A percentile compares a stretch with the other conserved stretches of the same genome.
Conservation (phyloP, 2,329 filamentous ascomycete species). For the Polytolypa hystricis region DNA sequence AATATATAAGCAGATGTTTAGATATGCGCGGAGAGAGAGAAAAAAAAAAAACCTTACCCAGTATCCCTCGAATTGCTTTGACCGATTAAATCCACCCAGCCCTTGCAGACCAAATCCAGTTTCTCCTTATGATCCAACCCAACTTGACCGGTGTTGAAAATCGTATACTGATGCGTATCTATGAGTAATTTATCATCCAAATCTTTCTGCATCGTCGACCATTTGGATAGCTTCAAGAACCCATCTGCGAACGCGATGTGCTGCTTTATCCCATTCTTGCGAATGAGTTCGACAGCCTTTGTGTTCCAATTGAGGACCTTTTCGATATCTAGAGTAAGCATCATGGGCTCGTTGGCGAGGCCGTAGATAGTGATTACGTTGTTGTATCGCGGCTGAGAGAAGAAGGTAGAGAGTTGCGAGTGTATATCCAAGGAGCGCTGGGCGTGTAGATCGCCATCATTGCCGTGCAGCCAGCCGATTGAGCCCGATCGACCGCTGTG, state of each 20-base stretch:
- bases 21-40: not conserved
- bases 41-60: constrained; percentile 38
- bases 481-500: constrained; percentile 74
- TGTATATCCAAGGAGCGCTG: constrained; percentile 80
- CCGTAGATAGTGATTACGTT: constrained; percentile 91
- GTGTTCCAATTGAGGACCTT: constrained; percentile 71
- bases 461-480: constrained; percentile 87
- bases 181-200: constrained; percentile 61
- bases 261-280: constrained; percentile 60
- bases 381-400: constrained; percentile 82
- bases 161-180: constrained; percentile 98
- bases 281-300: constrained; percentile 60
- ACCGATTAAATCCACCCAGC: constrained; percentile 68
- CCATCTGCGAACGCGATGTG: constrained; percentile 85
- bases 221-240: constrained; percentile 82
- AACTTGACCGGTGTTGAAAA: constrained; percentile 88
- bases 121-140: constrained; percentile 71
- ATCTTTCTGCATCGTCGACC: constrained; percentile 70
- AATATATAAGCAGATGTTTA: constrained; percentile 3
- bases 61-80: constrained; percentile 60
- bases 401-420: constrained; percentile 78
- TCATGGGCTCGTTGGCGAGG: constrained; percentile 85
- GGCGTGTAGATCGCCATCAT: constrained; percentile 64
- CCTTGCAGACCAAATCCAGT: constrained; percentile 69
- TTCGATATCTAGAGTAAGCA: constrained; percentile 56